Evolutionary conservation across 2,329 filamentous ascomycete genomes (phyloP), one percentile per base, ranked within the genome.

Genomic region (Claviceps purpurea): DNA sequence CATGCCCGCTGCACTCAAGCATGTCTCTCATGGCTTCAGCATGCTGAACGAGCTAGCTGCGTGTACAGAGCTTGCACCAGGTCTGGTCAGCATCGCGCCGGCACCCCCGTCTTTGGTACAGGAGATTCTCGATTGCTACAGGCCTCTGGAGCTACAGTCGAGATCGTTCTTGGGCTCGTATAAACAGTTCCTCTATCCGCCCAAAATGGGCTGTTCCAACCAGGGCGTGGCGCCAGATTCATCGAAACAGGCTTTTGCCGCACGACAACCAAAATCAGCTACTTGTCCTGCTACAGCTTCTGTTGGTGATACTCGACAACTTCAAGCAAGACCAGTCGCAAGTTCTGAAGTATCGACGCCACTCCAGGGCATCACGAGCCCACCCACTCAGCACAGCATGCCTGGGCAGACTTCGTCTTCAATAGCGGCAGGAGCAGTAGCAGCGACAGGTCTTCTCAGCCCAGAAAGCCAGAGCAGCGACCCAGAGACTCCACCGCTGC

Each of bases 101-200:
- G 65, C 67, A 10, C 67, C 67, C 14, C 67, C 67, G 3, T 55
- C 63, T 0, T 45, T 70, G 39, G 67, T 70, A 0, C 63, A 68
- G 30, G 66, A 70, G 50, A 68, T 70, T 24, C 55, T 70, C 0
- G 67, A 70, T 44, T 70, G 67, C 49, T 70, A 68, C 30, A 68
- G 64, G 30, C 67, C 67, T 2, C 54, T 70, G 5, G 67, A 70
- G 51, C 53, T 70, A 14, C 67, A 70, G 55, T 69, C 67, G 2
- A 62, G 67, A 16, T 68, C 67, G 2, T 70, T 68, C 40, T 63
- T 69, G 61, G 66, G 66, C 0, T 68, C 67, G 0, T 69, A 68
- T 49, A 61, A 58, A 51, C 65, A 65, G 34, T 63, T 63, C 54
- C 67, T 68, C 53, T 65, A 62, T 44, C 59, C 64, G 0, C 59